phyloP scores from a whole-genome alignment of 495 filamentous ascomycete genomes.

The Baudoinia panamericana region DNA sequence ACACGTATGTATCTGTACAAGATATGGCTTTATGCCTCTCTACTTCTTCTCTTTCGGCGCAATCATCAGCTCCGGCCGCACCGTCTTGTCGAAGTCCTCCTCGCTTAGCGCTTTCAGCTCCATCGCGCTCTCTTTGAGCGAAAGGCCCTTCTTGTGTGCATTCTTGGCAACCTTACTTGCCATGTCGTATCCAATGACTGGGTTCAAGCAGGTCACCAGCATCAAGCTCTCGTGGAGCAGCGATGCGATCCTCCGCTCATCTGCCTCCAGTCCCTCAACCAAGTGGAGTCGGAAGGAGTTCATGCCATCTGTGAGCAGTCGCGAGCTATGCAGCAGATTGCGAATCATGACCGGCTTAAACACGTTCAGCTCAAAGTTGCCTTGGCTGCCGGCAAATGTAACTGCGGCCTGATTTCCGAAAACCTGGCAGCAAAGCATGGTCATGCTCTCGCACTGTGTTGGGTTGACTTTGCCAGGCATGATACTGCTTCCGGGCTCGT shows the following conservation, averaged over 20 bases:
- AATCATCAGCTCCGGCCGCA: slow-evolving; percentile 95
- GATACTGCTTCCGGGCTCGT: slow-evolving; percentile 92
- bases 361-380: slow-evolving; percentile 97
- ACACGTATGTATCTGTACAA: too few relatives aligned
- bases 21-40: too few relatives aligned
- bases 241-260: slow-evolving; percentile 75
- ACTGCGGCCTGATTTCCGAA: slow-evolving; percentile 92
- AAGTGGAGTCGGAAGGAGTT: slow-evolving; percentile 85
- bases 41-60: slow-evolving; percentile 50
- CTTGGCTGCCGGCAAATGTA: slow-evolving; percentile 89
- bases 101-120: slow-evolving; percentile 81
- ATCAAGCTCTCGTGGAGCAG: slow-evolving; percentile 92
- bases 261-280: slow-evolving; percentile 76
- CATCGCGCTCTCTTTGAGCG: slow-evolving; percentile 85
- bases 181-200: slow-evolving; percentile 97
- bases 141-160: slow-evolving; percentile 94
- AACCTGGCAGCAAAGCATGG: slow-evolving; percentile 94
- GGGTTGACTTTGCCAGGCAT: slow-evolving; percentile 99
- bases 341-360: slow-evolving; percentile 96
- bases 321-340: slow-evolving; percentile 81
- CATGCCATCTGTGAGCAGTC: slow-evolving; percentile 86
- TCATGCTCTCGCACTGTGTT: slow-evolving; percentile 93
- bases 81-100: slow-evolving; percentile 81
- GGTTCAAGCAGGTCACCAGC: slow-evolving; percentile 97
- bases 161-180: slow-evolving; percentile 98